phyloP scores from a whole-genome alignment of 345 rosid genomes.

The Erysimum cheiranthoides region DNA sequence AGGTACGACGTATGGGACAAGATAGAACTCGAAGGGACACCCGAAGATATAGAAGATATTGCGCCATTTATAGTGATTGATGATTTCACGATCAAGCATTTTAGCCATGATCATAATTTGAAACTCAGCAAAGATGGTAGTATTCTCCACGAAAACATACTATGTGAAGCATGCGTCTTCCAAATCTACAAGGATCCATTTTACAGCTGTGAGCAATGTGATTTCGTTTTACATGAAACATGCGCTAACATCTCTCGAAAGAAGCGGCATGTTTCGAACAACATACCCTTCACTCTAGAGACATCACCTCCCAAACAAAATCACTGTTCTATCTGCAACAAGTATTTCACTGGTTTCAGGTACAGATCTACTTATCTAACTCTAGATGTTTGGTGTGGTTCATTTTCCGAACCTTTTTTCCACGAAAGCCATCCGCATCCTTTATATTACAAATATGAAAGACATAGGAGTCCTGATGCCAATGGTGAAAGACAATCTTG shows the following conservation, averaged over 20 bases:
- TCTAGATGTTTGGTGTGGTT: background rate
- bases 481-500: background rate
- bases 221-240: background rate
- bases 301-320: background rate
- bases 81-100: background rate
- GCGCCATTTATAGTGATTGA: background rate
- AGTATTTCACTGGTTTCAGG: background rate
- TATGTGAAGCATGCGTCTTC: background rate
- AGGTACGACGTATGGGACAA: background rate
- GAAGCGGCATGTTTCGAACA: background rate
- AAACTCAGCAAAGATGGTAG: background rate
- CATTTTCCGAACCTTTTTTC: background rate
- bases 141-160: background rate
- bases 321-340: background rate
- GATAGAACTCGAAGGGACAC: background rate
- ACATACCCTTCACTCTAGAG: background rate
- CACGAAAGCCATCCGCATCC: conserved; percentile 4
- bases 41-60: background rate
- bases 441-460: background rate
- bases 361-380: background rate
- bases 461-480: background rate
- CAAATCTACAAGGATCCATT: background rate
- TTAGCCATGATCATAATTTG: background rate
- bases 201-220: background rate
- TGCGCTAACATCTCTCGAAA: background rate